Percentiles rank a stretch among this genome's conserved stretches.
phyloP scores from a whole-genome alignment of 495 filamentous ascomycete species.

The Penicillium daleae region DNA sequence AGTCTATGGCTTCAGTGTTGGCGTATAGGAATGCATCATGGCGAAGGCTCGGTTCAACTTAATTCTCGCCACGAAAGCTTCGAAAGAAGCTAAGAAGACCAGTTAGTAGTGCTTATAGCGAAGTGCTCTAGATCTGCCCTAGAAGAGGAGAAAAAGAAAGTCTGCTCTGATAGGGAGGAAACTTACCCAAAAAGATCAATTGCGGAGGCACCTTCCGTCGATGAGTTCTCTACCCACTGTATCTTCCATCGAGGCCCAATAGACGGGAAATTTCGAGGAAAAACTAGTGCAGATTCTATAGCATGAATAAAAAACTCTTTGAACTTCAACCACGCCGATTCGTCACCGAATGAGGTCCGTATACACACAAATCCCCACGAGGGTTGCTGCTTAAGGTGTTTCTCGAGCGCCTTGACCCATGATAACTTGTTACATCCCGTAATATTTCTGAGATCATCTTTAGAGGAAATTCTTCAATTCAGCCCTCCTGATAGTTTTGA shows the following conservation, averaged over 20 bases:
- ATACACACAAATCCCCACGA: neutral
- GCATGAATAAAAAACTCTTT: neutral
- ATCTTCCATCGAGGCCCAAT: neutral
- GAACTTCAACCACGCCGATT: neutral
- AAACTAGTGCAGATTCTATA: neutral
- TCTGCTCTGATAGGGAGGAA: too few species aligned
- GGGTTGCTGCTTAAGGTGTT: neutral
- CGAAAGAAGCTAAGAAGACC: neutral
- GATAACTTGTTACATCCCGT: neutral
- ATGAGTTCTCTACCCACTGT: neutral
- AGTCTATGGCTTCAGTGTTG: neutral
- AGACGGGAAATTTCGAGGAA: neutral
- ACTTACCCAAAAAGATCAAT: neutral
- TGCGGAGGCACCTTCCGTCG: neutral
- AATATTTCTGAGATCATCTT: neutral
- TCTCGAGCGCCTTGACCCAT: neutral
- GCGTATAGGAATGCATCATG: neutral
- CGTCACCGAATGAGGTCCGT: conserved; percentile 1
- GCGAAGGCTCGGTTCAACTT: neutral
- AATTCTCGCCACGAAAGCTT: neutral
- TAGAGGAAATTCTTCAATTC: neutral
- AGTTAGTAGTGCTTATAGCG: neutral
- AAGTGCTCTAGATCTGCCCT: too few species aligned
- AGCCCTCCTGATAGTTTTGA: neutral
- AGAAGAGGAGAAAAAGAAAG: too few species aligned